Evolutionary conservation across 1,139 yeast genomes (phyloP), one percentile per base, ranked within the genome.

Genomic region (Zhuliangozyma parablackwelliae): DNA sequence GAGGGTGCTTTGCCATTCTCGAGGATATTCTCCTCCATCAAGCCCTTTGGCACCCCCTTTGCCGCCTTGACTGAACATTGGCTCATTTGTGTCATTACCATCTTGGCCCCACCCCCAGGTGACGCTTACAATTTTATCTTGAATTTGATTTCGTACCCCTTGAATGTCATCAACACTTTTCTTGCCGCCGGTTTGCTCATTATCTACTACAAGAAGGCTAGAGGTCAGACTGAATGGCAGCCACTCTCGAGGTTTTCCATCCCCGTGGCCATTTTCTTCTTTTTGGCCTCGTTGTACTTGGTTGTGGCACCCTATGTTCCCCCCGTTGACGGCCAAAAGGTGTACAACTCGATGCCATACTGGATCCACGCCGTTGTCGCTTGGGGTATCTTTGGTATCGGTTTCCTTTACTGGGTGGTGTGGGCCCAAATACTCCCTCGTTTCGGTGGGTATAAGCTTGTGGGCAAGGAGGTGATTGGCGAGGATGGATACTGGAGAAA

Each of bases 301-400:
- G 73, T 85, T 39, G 75, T 76, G 41, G 92, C 95, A 32, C 96
- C 96, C 37, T 86, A 83, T 56, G 72, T 87, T 45, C 90, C 94
- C 30, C 95, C 95, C 36, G 55, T 70, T 27, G 65, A 54, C 29
- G 85, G 82, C 27, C 84, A 82, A 61, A 68, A 70, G 34, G 89
- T 82, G 40, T 86, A 84, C 69, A 63, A 76, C 32, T 51, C 57
- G 38, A 64, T 84, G 50, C 95, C 94, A 29, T 87, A 85, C 65
- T 87, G 79, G 72, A 72, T 82, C 39, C 95, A 85, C 57, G 81
- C 90, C 52, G 95, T 85, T 35, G 88, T 84, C 20, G 82, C 94
- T 9, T 76, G 89, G 82, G 92, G 82, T 44, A 70, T 87, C 32
- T 82, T 87, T 49, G 85, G 69, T 7, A 57, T 80, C 40, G 96